Evolutionary conservation across 495 filamentous ascomycete species (phyloP).

Genomic region (Cairneyella variabilis): DNA sequence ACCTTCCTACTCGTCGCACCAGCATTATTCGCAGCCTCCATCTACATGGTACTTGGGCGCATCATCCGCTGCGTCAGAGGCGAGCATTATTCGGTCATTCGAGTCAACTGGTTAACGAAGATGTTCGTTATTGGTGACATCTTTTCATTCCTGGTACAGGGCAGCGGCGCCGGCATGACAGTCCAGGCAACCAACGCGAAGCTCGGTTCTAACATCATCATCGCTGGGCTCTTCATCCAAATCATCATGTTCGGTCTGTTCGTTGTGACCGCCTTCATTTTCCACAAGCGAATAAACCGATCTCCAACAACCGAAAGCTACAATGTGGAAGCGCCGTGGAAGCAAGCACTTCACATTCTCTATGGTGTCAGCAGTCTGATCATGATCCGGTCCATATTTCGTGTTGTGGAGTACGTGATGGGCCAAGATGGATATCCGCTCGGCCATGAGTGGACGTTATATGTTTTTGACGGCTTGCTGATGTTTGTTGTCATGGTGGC

Average conservation of each 20-base stretch:
- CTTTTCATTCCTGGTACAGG: constrained; percentile 36
- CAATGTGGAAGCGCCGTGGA: constrained; percentile 38
- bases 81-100: constrained; percentile 38
- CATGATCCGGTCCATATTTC: constrained; percentile 54
- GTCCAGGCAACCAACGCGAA: constrained; percentile 29
- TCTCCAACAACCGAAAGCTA: constrained; percentile 13
- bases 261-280: constrained; percentile 36
- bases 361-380: constrained; percentile 53
- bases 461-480: constrained; percentile 56
- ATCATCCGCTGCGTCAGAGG: constrained; percentile 35
- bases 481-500: constrained; percentile 52
- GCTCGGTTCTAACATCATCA: constrained; percentile 38
- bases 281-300: constrained; percentile 25
- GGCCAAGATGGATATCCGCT: constrained; percentile 46
- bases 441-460: constrained; percentile 54
- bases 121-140: constrained; percentile 40
- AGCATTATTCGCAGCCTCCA: constrained; percentile 47
- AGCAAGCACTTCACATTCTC: constrained; percentile 45
- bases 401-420: constrained; percentile 57
- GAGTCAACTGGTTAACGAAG: constrained; percentile 33
- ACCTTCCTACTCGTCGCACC: constrained; percentile 44
- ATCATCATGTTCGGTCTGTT: constrained; percentile 47
- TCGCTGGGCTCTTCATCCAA: constrained; percentile 41
- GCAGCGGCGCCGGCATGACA: constrained; percentile 28
- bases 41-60: constrained; percentile 50